Evolutionary conservation across 208 protist species (phyloP), one percentile per base, ranked within the genome.

Genomic region (Novymonas esmeraldas): DNA sequence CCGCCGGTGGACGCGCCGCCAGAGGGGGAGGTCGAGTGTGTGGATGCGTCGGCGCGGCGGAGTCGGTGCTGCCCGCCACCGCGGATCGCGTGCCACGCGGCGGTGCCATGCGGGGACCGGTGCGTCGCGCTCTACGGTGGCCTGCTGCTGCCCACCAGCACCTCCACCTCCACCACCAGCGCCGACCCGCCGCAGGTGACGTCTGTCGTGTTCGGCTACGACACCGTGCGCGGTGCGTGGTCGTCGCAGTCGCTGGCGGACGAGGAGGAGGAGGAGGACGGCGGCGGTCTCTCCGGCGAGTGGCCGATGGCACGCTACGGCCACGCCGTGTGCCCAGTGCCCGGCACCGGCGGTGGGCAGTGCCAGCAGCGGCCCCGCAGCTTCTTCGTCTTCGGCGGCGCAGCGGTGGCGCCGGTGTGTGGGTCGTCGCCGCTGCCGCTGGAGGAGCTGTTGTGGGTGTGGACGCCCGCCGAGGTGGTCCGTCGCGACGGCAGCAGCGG

Each of bases 221-320:
- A 90, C 51, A 72, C 64, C 2, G 74, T 51, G 16, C 56, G 41
- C 24, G 70, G 78, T 3, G 38, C n/a, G 31, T 90, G 84, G 84
- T 64, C 28, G 20, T 22, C 26, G 16, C n/a, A 55, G 22, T 48
- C 9, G 4, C 42, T 22, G 3, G 14, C 24, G 18, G 16, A 63
- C 24, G 33, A 38, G 0, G 62, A 26, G 18, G 6, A 58, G n/a
- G 14, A 11, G 41, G 59, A 39, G 20, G 51, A n/a, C n/a, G n/a
- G n/a, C 36, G 36, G 36, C 36, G 36, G 36, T 11, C 11, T 41
- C 36, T 41, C 36, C 36, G 11, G 28, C 24, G 56, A 28, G 55
- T 91, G 85, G 85, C 85, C 85, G 11, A 42, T 59, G 46, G 76
- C 85, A 14, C 81, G 85, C 4, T 91, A 85, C 54, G 85, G 76